These are phyloP conservation scores for Trypethelium eluteriae DNA, from an alignment of 495 filamentous ascomycete genomes.

Conservation along the genomic window DNA sequence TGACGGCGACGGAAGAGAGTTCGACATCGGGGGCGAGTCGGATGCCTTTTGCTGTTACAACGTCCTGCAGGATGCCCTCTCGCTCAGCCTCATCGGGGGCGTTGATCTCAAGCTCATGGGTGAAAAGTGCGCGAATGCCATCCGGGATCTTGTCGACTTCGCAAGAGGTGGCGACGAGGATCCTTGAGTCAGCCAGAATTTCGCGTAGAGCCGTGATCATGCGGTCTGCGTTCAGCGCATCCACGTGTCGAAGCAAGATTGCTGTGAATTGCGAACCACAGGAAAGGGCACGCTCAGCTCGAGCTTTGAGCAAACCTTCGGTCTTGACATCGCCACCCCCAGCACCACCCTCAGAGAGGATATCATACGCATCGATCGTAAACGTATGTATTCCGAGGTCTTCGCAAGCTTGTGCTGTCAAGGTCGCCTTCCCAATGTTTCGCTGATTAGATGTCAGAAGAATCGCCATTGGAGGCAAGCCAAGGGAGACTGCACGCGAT, in stretches of 20 bases:
- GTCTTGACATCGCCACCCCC: slow-evolving; percentile 88
- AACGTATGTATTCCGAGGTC: slow-evolving; percentile 90
- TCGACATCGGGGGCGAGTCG: slow-evolving; percentile 72
- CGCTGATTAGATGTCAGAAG: slow-evolving; percentile 83
- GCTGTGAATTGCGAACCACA: slow-evolving; percentile 77
- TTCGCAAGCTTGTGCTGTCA: slow-evolving; percentile 67
- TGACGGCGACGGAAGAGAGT: slow-evolving; percentile 72
- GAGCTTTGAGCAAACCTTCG: slow-evolving; percentile 76
- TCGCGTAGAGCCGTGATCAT: slow-evolving; percentile 78
- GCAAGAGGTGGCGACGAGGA: slow-evolving; percentile 86
- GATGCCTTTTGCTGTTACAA: slow-evolving; percentile 66
- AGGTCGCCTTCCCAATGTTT: slow-evolving; percentile 76
- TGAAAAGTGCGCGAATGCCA: slow-evolving; percentile 81
- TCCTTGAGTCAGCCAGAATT: slow-evolving; percentile 60
- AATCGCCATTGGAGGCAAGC: slow-evolving; percentile 80
- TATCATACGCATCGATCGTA: slow-evolving; percentile 84
- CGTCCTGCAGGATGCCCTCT: slow-evolving; percentile 72
- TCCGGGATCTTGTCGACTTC: slow-evolving; percentile 91
- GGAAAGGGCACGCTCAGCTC: slow-evolving; percentile 78
- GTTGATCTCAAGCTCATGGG: slow-evolving; percentile 87
- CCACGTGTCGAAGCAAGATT: slow-evolving; percentile 79
- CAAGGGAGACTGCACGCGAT: slow-evolving; percentile 74
- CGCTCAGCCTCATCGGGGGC: slow-evolving; percentile 90
- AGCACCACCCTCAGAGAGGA: slow-evolving; percentile 77
- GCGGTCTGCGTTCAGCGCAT: slow-evolving; percentile 81